Conservation (phyloP, 2,329 filamentous ascomycete species). For the Leptographium flavum region DNA sequence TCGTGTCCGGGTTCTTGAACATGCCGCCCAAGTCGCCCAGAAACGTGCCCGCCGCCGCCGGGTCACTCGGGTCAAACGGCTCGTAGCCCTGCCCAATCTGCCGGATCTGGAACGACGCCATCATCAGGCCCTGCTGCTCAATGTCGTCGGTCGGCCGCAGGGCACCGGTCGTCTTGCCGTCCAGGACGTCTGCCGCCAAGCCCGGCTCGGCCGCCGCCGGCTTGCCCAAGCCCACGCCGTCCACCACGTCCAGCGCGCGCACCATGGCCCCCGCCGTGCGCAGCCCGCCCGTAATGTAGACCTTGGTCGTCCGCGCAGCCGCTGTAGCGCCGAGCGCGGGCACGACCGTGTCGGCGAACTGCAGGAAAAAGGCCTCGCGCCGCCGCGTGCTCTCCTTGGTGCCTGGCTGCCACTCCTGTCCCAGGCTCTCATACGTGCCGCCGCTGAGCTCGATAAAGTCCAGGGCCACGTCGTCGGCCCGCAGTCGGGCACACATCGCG, state of each 20-base stretch:
- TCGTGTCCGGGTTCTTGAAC: background rate
- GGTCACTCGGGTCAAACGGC: background rate
- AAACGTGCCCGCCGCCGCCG: background rate
- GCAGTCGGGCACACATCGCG: slow-evolving; percentile 28
- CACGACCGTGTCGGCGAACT: slow-evolving; percentile 40
- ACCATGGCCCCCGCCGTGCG: slow-evolving; percentile 42
- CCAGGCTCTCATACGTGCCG: slow-evolving; percentile 42
- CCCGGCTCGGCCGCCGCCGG: slow-evolving; percentile 20
- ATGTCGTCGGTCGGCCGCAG: background rate
- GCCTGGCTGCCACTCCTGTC: slow-evolving; percentile 25
- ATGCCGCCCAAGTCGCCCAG: background rate
- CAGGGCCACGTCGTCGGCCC: slow-evolving; percentile 25
- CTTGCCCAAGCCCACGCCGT: slow-evolving; percentile 43
- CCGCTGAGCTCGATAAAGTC: slow-evolving; percentile 47
- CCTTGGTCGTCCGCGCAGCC: slow-evolving; percentile 25
- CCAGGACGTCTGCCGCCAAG: slow-evolving; percentile 17
- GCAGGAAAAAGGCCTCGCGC: slow-evolving; percentile 45
- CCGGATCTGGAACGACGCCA: background rate
- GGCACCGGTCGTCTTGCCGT: slow-evolving; percentile 9
- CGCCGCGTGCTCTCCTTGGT: slow-evolving; percentile 38
- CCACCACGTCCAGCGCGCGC: slow-evolving; percentile 25
- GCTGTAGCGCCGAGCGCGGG: slow-evolving; percentile 20
- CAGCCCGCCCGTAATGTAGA: slow-evolving; percentile 45
- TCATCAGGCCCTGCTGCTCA: background rate
- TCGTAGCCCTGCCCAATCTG: background rate